Evolutionary conservation across 257 asterid species (phyloP).

Genomic region (Mitragyna speciosa): DNA sequence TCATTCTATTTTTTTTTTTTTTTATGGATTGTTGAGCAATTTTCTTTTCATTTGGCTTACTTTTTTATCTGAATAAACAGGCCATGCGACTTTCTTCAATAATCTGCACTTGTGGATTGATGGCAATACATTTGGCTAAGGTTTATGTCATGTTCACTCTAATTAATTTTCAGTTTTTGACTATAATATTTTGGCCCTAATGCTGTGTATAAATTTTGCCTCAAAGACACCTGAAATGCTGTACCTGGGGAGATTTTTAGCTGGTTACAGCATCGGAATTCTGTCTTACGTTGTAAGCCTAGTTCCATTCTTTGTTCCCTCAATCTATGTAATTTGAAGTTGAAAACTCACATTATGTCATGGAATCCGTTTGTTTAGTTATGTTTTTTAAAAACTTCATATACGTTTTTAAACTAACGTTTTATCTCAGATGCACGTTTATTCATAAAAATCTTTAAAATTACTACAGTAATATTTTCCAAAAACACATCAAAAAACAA

Average conservation of each 20-base stretch:
- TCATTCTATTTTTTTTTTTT: too few relatives aligned
- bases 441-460: too few relatives aligned
- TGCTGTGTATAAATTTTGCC: not conserved
- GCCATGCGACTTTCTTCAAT: constrained; percentile 34
- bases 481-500: too few relatives aligned
- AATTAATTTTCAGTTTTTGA: not conserved
- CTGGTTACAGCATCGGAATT: constrained; percentile 49
- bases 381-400: too few relatives aligned
- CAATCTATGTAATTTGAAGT: not conserved
- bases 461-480: too few relatives aligned
- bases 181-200: not conserved
- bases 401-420: too few relatives aligned
- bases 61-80: constrained; percentile 13
- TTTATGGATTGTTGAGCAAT: not conserved
- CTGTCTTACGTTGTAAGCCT: constrained; percentile 39
- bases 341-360: not conserved
- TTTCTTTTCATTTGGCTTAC: not conserved
- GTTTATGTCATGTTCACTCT: constrained; percentile 2
- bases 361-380: too few relatives aligned
- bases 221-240: constrained; percentile 30
- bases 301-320: too few relatives aligned
- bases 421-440: too few relatives aligned
- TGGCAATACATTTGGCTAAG: constrained; percentile 24
- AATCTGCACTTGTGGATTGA: constrained; percentile 29
- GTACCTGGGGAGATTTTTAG: constrained; percentile 44